A percentile compares a stretch with the other conserved stretches of the same genome.
Conservation (phyloP, 2,329 filamentous ascomycete genomes). For the Neonectria faginata region DNA sequence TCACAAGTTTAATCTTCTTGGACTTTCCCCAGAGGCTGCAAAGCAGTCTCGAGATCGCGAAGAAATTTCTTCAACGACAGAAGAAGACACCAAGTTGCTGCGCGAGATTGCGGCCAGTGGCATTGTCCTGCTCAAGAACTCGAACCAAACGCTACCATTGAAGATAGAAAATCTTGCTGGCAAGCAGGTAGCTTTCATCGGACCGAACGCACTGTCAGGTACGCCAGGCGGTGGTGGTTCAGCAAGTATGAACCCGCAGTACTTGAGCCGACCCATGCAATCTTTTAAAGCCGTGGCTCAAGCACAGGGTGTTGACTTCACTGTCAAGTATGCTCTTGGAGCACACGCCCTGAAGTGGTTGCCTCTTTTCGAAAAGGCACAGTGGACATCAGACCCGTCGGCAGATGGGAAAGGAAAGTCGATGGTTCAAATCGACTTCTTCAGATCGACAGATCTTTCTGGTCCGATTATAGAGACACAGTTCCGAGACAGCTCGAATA, state of each 20-base stretch:
- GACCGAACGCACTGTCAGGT: slow-evolving; percentile 27
- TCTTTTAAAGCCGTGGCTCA: slow-evolving; percentile 18
- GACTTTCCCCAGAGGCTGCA: slow-evolving; percentile 8
- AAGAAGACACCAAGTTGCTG: slow-evolving; percentile 27
- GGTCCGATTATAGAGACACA: slow-evolving; percentile 17
- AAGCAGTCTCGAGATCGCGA: slow-evolving; percentile 22
- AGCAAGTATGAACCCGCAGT: slow-evolving; percentile 28
- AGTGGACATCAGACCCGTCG: slow-evolving; percentile 1
- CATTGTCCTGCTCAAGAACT: slow-evolving; percentile 37
- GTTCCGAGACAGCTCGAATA: slow-evolving; percentile 13
- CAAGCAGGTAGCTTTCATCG: slow-evolving; percentile 40
- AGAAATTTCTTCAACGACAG: slow-evolving; percentile 21
- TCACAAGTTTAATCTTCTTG: slow-evolving; percentile 11
- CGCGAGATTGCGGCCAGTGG: slow-evolving; percentile 33
- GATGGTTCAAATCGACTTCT: slow-evolving; percentile 19
- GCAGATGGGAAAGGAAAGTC: neutral
- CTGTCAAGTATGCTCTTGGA: slow-evolving; percentile 12
- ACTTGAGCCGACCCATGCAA: slow-evolving; percentile 19
- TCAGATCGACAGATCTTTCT: slow-evolving; percentile 7
- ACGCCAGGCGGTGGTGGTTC: slow-evolving; percentile 24
- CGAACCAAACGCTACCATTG: slow-evolving; percentile 7
- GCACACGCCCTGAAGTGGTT: slow-evolving; percentile 21
- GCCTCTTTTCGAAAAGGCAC: slow-evolving; percentile 13
- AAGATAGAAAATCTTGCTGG: slow-evolving; percentile 23
- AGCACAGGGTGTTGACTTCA: neutral